phyloP scores from a whole-genome alignment of 176 grass and related monocot genomes.

The Triticum urartu region DNA sequence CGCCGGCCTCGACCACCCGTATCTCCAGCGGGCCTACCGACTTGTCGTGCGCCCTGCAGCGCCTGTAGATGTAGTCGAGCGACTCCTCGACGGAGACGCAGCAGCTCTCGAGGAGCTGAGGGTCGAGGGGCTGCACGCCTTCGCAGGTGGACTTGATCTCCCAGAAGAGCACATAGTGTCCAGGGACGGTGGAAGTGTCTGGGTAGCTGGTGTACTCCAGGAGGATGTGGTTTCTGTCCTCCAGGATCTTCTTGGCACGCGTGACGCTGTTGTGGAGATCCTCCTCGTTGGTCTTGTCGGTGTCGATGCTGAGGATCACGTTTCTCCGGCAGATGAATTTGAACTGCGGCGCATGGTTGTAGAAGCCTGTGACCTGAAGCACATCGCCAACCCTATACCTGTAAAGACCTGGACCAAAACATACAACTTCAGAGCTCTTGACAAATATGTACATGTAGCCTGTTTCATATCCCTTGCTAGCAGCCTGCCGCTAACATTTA shows the following conservation, averaged over 20 bases:
- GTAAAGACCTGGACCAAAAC: slow-evolving; percentile 57
- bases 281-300: slow-evolving; percentile 80
- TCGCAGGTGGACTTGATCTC: slow-evolving; percentile 56
- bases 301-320: slow-evolving; percentile 68
- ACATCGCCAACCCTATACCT: slow-evolving; percentile 79
- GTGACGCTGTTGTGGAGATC: slow-evolving; percentile 74
- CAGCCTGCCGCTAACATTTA: background rate
- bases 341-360: slow-evolving; percentile 69
- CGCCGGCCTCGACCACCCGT: slow-evolving; percentile 55
- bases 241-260: slow-evolving; percentile 46
- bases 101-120: slow-evolving; percentile 53
- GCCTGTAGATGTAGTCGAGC: slow-evolving; percentile 71
- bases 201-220: slow-evolving; percentile 78
- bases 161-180: slow-evolving; percentile 85
- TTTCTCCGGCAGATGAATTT: slow-evolving; percentile 80
- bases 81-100: slow-evolving; percentile 61
- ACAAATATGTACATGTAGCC: background rate
- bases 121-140: background rate
- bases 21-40: slow-evolving; percentile 73
- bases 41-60: slow-evolving; percentile 66
- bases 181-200: slow-evolving; percentile 55
- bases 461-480: background rate
- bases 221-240: slow-evolving; percentile 49
- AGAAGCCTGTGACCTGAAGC: slow-evolving; percentile 70
- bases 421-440: background rate